Evolutionary conservation across 768 basidiomycete species (phyloP).

Genomic region (Boletus rufocinnamomeus): DNA sequence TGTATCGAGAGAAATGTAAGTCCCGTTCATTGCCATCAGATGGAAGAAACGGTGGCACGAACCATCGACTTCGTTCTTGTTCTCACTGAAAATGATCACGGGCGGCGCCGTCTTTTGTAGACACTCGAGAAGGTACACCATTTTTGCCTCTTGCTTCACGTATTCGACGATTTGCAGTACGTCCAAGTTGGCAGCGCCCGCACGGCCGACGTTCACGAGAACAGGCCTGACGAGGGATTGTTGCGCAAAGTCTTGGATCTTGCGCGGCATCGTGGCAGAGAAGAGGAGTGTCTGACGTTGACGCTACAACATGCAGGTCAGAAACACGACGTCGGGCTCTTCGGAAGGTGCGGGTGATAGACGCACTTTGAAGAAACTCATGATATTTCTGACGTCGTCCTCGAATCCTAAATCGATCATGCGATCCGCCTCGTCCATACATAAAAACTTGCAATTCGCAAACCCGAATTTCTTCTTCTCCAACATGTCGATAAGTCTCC

Average conservation of each 20-base stretch:
- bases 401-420: constrained; percentile 99
- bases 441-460: constrained; percentile 92
- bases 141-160: constrained; percentile 99
- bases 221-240: constrained; percentile 94
- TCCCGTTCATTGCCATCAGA: neutral
- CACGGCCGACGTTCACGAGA: constrained; percentile 95
- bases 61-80: constrained; percentile 99
- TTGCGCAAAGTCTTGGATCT: constrained; percentile 98
- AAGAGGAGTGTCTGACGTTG: constrained; percentile 97
- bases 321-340: neutral
- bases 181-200: constrained; percentile 96
- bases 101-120: constrained; percentile 98
- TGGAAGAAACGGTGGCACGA: constrained; percentile 22
- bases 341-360: neutral
- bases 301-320: constrained; percentile 47
- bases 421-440: constrained; percentile 99
- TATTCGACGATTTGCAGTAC: constrained; percentile 97
- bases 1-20: constrained; percentile 33
- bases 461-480: constrained; percentile 94
- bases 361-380: constrained; percentile 96
- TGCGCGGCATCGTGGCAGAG: constrained; percentile 98
- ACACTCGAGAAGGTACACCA: constrained; percentile 98
- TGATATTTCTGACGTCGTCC: constrained; percentile 97
- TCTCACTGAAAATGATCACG: constrained; percentile 97
- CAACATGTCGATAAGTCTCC: constrained; percentile 95